Evolutionary conservation across 2,329 filamentous ascomycete species (phyloP).

Genomic region (Xylaria hypoxylon): DNA sequence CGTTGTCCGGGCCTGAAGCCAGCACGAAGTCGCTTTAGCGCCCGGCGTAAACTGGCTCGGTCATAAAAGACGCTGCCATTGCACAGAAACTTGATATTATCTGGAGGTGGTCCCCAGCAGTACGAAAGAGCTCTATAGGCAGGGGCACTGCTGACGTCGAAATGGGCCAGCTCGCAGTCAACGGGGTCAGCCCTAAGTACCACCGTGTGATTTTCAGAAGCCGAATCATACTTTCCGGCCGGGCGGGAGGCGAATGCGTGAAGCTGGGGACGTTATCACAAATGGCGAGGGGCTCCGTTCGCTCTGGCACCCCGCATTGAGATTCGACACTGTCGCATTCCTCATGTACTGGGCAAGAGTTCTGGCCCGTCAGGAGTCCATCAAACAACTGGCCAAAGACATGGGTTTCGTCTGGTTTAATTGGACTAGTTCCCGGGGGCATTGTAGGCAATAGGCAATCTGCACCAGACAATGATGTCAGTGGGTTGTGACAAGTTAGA

Average conservation of each 20-base stretch:
- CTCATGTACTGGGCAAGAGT: neutral
- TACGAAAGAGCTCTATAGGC: constrained; percentile 6
- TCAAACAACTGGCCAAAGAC: neutral
- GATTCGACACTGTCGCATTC: neutral
- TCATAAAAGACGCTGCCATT: neutral
- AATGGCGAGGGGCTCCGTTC: neutral
- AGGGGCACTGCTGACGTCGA: neutral
- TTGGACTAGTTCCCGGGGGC: neutral
- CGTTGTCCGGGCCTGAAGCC: neutral
- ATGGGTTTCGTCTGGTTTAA: neutral
- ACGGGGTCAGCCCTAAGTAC: neutral
- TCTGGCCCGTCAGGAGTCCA: neutral
- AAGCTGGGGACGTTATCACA: neutral
- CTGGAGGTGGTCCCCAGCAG: neutral
- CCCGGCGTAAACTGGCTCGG: neutral
- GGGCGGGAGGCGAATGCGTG: neutral
- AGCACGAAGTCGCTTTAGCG: neutral
- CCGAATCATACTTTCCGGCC: neutral
- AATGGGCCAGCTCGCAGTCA: neutral
- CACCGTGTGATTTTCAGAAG: neutral
- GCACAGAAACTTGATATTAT: neutral
- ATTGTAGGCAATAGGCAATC: neutral
- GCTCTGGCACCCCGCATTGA: neutral
- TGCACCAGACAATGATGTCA: neutral
- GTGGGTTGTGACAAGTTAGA: neutral